Base-by-base conservation (phyloP, 768 basidiomycete genomes). In the Tremella yokohamensis region DNA sequence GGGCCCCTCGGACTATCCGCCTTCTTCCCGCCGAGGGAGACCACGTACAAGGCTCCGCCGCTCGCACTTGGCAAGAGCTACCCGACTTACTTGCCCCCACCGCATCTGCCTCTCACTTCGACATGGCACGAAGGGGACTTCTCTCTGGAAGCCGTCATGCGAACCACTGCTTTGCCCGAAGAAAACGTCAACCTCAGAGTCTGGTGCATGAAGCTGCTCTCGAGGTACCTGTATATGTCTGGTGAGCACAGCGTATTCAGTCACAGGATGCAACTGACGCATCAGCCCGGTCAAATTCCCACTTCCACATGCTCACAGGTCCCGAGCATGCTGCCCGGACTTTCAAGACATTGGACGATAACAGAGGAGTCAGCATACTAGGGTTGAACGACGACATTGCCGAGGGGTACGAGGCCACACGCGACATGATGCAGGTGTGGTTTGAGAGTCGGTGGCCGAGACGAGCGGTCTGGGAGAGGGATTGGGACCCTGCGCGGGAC, bases 111-210 rank as follows among this genome's bases (percentile, higher is more conserved):
- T 22, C 60, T 75, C 16, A 70, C 70, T 0, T 40, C 70, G 3
- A 75, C 73, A 1, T 75, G 73, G 73, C 73, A 72, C 37, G 73
- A 71, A 40, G 73, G 67, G 50, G 69, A 75, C 38, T 75, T 75
- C 39, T 69, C 67, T 0, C 59, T 75, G 16, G 64, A 58, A 15
- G 60, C 39, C 26, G 69, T 75, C 40, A 47, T 75, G 61, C 9
- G 39, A 0, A 60, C 51, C 1, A 70, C 71, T 3, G 56, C 65
- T 4, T 26, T 70, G 25, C 71, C 69, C 2, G 62, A 57, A 3
- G 66, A 73, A 47, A 34, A 48, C 2, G 66, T 72, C 4, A 58
- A 63, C 18, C 57, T 73, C 16, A 50, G 69, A 22, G 55, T 61
- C 51, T 75, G 63, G 45, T 52, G 50, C 8, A 72, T 72, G 72